Evolutionary conservation across 768 basidiomycete species (phyloP), one percentile per base, ranked within the genome.

Genomic region (Kwoniella dendrophila): DNA sequence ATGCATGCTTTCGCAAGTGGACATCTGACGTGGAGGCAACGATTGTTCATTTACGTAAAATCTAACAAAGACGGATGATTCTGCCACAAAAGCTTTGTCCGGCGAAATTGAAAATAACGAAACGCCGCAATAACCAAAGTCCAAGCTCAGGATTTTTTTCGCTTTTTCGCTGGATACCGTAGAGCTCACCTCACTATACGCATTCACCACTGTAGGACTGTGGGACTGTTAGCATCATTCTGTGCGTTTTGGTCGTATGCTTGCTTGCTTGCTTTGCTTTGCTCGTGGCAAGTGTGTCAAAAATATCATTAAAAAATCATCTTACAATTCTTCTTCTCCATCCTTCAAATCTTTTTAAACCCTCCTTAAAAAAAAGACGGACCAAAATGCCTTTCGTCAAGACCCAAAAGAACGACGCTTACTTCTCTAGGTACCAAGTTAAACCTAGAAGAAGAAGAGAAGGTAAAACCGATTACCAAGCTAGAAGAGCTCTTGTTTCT

Each of bases 401-500:
- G 84, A 88, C 89, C 72, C 81, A 94, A 84, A 97, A 99, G 85
- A 90, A 90, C 76, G 86, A 87, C 80, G 91, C 95, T 76, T 97
- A 97, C 88, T 63, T 60, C 58, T 63, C 64, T 51, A 88, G 94
- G 67, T 96, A 89, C 85, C 92, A 96, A 84, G 94, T 98, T 76
- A 98, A 98, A 84, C 96, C 96, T 82, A 90, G 95, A 79, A 85
- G 96, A 78, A 85, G 96, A 70, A 87, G 93, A 80, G 96, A 99
- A 83, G 96, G 96, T 63, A 98, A 95, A 85, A 99, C 96, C 64
- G 96, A 99, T 79, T 99, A 98, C 86, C 97, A 98, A 75, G 96
- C 96, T 68, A 90, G 96, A 72, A 96, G 97, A 84, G 88, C 94
- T 70, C 86, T 99, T 57, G 87, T 98, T 69, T 87, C 90, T 62